Conservation (phyloP, 176 grass and related monocot genomes). For the Carex littledalei region DNA sequence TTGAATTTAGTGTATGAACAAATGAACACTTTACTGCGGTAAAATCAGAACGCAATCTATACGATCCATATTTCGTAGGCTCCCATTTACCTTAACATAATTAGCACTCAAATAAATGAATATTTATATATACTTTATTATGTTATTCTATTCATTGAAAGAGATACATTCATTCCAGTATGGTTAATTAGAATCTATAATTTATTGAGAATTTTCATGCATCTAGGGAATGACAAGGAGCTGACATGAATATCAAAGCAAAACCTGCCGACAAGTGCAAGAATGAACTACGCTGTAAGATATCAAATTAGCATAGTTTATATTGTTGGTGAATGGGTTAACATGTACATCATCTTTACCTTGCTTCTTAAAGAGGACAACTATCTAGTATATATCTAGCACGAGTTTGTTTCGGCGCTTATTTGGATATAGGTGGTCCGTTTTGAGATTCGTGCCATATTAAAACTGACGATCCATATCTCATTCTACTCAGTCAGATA, state of each 20-base stretch:
- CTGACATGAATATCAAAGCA: neutral
- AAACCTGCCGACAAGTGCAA: constrained; percentile 3
- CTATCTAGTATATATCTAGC: neutral
- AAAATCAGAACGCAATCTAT: neutral
- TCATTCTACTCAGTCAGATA: too few relatives aligned
- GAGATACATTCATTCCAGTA: neutral
- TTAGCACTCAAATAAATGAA: neutral
- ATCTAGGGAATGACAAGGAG: too few relatives aligned
- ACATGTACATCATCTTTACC: neutral
- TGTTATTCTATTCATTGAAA: neutral
- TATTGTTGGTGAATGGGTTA: neutral
- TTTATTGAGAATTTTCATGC: too few relatives aligned
- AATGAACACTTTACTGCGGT: neutral
- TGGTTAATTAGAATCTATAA: too few relatives aligned
- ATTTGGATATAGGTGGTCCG: too few relatives aligned
- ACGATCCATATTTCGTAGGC: neutral
- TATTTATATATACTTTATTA: neutral
- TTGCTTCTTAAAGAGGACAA: neutral
- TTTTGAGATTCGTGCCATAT: too few relatives aligned
- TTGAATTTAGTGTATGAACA: constrained; percentile 1
- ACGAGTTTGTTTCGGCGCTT: too few relatives aligned
- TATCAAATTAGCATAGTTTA: neutral
- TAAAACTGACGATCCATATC: too few relatives aligned
- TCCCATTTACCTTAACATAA: neutral
- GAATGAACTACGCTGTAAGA: neutral